These are phyloP conservation scores for Serendipita sp. DNA, from an alignment of 768 basidiomycete genomes.

Conservation along the genomic window DNA sequence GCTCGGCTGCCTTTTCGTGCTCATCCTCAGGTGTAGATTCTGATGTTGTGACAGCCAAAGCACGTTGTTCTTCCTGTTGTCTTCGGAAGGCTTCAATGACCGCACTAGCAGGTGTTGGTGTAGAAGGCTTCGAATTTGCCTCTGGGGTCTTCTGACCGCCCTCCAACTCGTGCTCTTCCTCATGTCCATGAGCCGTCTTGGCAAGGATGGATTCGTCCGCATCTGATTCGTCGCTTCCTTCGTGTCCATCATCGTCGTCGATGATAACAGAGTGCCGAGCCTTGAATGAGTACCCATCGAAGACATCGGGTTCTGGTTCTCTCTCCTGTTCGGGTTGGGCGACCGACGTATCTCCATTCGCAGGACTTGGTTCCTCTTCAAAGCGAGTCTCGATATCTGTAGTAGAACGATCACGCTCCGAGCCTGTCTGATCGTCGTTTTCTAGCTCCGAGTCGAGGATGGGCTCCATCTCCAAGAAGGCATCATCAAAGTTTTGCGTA, in stretches of 20 bases:
- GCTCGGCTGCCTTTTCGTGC: slow-evolving; percentile 11
- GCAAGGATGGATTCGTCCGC: slow-evolving; percentile 6
- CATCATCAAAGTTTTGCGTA: slow-evolving; percentile 94
- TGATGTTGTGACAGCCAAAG: slow-evolving; percentile 9
- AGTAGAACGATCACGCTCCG: slow-evolving; percentile 15
- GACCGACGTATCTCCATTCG: slow-evolving; percentile 49
- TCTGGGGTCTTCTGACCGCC: slow-evolving; percentile 22
- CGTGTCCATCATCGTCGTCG: slow-evolving; percentile 54
- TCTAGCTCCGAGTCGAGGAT: slow-evolving; percentile 47
- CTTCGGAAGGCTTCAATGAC: slow-evolving; percentile 5
- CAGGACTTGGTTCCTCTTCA: slow-evolving; percentile 27
- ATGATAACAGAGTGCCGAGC: slow-evolving; percentile 66
- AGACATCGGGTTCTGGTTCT: slow-evolving; percentile 48
- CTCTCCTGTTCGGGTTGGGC: slow-evolving; percentile 49
- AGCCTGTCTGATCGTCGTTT: slow-evolving; percentile 25
- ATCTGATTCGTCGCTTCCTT: slow-evolving; percentile 14
- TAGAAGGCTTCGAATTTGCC: slow-evolving; percentile 18
- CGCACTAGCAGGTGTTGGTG: slow-evolving; percentile 6
- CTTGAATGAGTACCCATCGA: slow-evolving; percentile 90
- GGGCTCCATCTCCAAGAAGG: slow-evolving; percentile 91
- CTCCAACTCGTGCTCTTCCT: slow-evolving; percentile 21
- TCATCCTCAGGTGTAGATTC: background rate
- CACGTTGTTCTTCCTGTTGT: background rate
- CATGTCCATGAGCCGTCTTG: background rate
- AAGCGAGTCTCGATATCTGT: slow-evolving; percentile 16